Evolutionary conservation across 176 grass and related monocot species (phyloP), one percentile per base, ranked within the genome.

Genomic region (Hyparrhenia diplandra): DNA sequence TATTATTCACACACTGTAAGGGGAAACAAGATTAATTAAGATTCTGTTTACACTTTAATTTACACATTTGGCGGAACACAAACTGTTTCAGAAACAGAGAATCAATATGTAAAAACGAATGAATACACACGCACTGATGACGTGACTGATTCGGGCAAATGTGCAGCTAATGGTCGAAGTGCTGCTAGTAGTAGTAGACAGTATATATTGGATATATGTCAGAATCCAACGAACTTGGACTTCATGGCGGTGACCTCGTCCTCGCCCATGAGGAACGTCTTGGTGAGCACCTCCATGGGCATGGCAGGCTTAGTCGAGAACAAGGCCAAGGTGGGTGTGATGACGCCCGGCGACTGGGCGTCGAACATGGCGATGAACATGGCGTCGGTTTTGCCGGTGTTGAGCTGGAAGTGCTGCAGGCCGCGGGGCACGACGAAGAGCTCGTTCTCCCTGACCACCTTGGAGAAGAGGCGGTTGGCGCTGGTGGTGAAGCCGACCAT

Each of bases 401-500:
- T 94, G 86, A 79, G 80, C 81, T 94, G 92, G 87, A 87, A 94
- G 71, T 92, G 92, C 73, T 89, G 58, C 46, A 94, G 84, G 4
- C 89, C 92, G 0, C 80, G 69, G 7, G 92, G 89, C 18, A 94
- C 66, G 69, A 94, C 27, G 57, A 89, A 94, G 32, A 84, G 85
- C 41, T 94, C 89, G 30, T 86, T 90, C 17, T 71, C 81, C 74
- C 39, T 76, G 6, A 89, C 68, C 8, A 69, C 84, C 74, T 85
- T 91, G 55, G 85, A 76, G 74, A 59, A 89, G 45, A 92, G 75
- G 57, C 42, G 47, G 72, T 89, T 85, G 61, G 71, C 4, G 2
- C 24, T 35, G 12, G 84, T 78, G 24, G 88, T 90, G 82, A 94
- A 92, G 0, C 92, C 89, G 17, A 92, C 89, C 41, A 76, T 80